These are phyloP conservation scores for Gypsophila paniculata DNA, from an alignment of 179 eudicot species.

Conservation along the genomic window DNA sequence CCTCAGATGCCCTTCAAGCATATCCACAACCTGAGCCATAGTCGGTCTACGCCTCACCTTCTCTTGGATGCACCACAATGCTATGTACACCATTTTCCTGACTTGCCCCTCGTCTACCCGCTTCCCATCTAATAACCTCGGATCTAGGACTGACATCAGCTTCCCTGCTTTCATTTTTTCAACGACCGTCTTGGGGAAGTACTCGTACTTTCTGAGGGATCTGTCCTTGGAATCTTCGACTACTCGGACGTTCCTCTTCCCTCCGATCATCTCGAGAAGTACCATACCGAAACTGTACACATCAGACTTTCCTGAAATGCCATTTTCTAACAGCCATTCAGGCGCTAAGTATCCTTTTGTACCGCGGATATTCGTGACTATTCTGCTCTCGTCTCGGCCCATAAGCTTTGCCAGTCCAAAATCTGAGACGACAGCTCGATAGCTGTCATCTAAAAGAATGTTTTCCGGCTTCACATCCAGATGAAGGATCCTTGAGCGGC, in stretches of 20 bases:
- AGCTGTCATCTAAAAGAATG: constrained; percentile 56
- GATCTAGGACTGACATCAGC: constrained; percentile 60
- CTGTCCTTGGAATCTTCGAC: constrained; percentile 24
- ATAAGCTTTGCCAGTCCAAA: constrained; percentile 74
- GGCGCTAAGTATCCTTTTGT: constrained; percentile 85
- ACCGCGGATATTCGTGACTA: constrained; percentile 58
- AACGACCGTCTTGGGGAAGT: constrained; percentile 55
- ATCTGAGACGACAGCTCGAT: constrained; percentile 57
- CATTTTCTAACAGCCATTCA: constrained; percentile 66
- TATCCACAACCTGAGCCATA: constrained; percentile 68
- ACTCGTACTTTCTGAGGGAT: constrained; percentile 39
- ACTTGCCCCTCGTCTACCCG: constrained; percentile 49
- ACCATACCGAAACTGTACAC: constrained; percentile 77
- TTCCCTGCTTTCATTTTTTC: constrained; percentile 51
- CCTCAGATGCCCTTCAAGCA: constrained; percentile 61
- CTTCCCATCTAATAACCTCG: constrained; percentile 39
- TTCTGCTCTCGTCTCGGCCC: constrained; percentile 58
- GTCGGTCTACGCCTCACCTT: constrained; percentile 59
- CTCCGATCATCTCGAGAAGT: constrained; percentile 72
- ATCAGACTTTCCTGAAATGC: constrained; percentile 67
- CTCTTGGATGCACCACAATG: constrained; percentile 85
- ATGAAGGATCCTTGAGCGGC: constrained; percentile 62
- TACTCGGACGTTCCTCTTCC: constrained; percentile 43
- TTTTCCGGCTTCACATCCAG: constrained; percentile 83
- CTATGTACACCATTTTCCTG: constrained; percentile 47